A percentile compares a stretch with the other conserved stretches of the same genome.
Conservation (phyloP, 306 rosid species). For the barrel medic (Medicago truncatula) region MtrunA17r5.0-ANR NC_053045.1:47394501-47395000, state of each 20-base stretch:
- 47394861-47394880: background rate
- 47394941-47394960: too few relatives aligned
- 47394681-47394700: background rate
- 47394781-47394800: background rate
- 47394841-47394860: too few relatives aligned
- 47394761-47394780: too few relatives aligned
- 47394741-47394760: background rate
- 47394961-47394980: background rate
- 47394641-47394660: conserved; percentile 12
- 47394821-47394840: background rate
- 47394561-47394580: background rate
- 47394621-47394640: conserved; percentile 31
- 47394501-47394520: background rate
- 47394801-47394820: background rate
- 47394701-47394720: background rate
- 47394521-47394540: conserved; percentile 12
- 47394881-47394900: too few relatives aligned
- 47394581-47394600: background rate
- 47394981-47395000: too few relatives aligned
- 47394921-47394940: too few relatives aligned
- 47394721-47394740: background rate
- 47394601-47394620: background rate
- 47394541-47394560: conserved; percentile 19
- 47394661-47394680: conserved; percentile 21
- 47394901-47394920: too few relatives aligned